Conservation (phyloP, 2,329 filamentous ascomycete genomes). For the Aspergillus niger region DNA sequence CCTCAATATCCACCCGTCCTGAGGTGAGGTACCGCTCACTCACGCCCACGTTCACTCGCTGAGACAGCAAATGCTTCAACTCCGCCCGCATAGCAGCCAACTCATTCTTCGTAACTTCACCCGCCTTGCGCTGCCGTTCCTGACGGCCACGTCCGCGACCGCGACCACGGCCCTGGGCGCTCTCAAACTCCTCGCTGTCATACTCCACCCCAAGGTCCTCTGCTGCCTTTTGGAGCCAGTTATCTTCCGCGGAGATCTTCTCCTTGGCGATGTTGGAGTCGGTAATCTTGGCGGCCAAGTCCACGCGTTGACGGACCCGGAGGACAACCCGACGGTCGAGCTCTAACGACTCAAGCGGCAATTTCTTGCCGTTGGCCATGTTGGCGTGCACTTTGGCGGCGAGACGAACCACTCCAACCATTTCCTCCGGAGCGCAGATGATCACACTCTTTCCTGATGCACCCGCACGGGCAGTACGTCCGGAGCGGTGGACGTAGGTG, state of each 20-base stretch:
- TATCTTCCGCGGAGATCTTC: constrained; percentile 78
- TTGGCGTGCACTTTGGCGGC: constrained; percentile 82
- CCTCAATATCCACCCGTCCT: constrained; percentile 73
- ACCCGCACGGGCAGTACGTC: constrained; percentile 84
- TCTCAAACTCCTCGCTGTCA: constrained; percentile 80
- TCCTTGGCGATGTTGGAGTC: constrained; percentile 84
- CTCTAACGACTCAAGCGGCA: constrained; percentile 71
- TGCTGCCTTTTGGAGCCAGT: constrained; percentile 79
- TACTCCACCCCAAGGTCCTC: constrained; percentile 94
- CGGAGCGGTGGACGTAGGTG: constrained; percentile 92
- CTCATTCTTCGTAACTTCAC: constrained; percentile 70
- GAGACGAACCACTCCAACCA: constrained; percentile 77
- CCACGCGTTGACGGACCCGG: constrained; percentile 74
- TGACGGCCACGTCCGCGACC: constrained; percentile 75
- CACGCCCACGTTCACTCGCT: constrained; percentile 82
- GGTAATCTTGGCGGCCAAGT: constrained; percentile 81
- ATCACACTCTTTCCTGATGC: constrained; percentile 79
- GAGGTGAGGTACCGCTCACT: constrained; percentile 82
- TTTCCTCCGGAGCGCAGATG: constrained; percentile 89
- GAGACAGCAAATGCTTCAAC: constrained; percentile 68
- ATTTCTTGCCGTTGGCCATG: constrained; percentile 58
- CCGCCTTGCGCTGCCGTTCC: constrained; percentile 71
- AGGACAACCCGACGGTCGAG: constrained; percentile 77
- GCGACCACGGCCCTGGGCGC: constrained; percentile 51
- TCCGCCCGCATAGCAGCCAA: constrained; percentile 69